phyloP scores from a whole-genome alignment of 768 basidiomycete genomes.

The Auricularia sp. region DNA sequence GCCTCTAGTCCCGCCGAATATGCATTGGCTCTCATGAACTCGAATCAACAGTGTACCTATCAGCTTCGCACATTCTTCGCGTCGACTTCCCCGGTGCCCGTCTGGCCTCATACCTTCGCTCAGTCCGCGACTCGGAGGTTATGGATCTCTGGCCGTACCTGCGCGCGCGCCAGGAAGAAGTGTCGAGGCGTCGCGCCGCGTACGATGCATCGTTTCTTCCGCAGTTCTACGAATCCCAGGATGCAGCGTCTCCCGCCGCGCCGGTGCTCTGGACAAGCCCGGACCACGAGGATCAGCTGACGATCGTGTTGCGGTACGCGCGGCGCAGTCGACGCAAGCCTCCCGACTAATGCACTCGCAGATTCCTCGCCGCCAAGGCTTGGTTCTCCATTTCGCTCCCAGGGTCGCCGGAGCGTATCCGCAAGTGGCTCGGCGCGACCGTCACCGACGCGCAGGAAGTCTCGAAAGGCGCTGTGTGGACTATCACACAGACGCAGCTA shows the following conservation, averaged over 20 bases:
- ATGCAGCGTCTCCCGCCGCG: slow-evolving; percentile 27
- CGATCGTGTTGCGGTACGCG: slow-evolving; percentile 45
- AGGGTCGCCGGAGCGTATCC: slow-evolving; percentile 21
- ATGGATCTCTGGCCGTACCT: slow-evolving; percentile 72
- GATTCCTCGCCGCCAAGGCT: slow-evolving; percentile 53
- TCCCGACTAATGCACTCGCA: slow-evolving; percentile 15
- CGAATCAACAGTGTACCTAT: slow-evolving; percentile 44
- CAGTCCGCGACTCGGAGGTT: slow-evolving; percentile 31
- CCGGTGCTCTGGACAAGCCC: slow-evolving; percentile 48
- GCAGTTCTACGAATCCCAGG: slow-evolving; percentile 19
- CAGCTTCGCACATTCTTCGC: slow-evolving; percentile 41
- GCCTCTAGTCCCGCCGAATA: not conserved
- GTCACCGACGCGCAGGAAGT: slow-evolving; percentile 45
- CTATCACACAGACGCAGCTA: slow-evolving; percentile 26
- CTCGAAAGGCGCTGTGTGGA: slow-evolving; percentile 52
- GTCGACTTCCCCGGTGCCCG: slow-evolving; percentile 42
- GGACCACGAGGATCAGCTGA: slow-evolving; percentile 47
- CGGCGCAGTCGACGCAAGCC: not conserved
- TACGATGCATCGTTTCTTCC: slow-evolving; percentile 47
- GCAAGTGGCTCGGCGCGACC: slow-evolving; percentile 25
- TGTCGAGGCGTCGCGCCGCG: slow-evolving; percentile 22
- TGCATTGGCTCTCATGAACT: slow-evolving; percentile 4
- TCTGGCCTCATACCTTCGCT: slow-evolving; percentile 28
- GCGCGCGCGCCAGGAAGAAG: slow-evolving; percentile 38
- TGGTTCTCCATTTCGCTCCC: slow-evolving; percentile 57